phyloP scores from a whole-genome alignment of 2,329 filamentous ascomycete species.

The Emmonsia crescens region DNA sequence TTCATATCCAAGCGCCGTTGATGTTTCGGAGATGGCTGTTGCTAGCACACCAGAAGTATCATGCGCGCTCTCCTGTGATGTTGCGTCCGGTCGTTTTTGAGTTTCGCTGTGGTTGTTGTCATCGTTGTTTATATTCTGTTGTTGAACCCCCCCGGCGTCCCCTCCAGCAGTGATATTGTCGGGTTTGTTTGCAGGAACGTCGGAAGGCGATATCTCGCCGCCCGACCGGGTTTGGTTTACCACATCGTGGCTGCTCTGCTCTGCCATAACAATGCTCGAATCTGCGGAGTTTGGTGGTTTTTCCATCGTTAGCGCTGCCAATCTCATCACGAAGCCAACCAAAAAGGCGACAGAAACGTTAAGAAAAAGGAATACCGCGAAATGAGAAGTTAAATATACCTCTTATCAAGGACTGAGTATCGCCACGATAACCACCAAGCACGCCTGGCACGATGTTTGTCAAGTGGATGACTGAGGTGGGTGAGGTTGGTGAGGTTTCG shows the following conservation, averaged over 20 bases:
- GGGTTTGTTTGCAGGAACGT: conserved; percentile 53
- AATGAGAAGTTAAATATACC: conserved; percentile 20
- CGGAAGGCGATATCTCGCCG: conserved; percentile 52
- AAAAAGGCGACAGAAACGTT: conserved; percentile 9
- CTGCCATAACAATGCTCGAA: conserved; percentile 59
- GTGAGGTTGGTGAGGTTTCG: neutral
- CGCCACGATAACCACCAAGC: conserved; percentile 30
- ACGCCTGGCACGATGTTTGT: conserved; percentile 9
- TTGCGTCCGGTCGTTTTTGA: conserved; percentile 18
- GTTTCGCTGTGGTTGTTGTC: conserved; percentile 10
- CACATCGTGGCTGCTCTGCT: conserved; percentile 60
- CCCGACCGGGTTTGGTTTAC: conserved; percentile 60
- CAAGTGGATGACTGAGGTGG: conserved; percentile 3
- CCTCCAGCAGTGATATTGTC: conserved; percentile 43
- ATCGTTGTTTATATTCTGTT: conserved; percentile 21
- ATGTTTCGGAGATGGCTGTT: conserved; percentile 9
- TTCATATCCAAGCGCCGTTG: conserved; percentile 9
- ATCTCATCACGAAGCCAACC: conserved; percentile 9
- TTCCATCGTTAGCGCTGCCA: conserved; percentile 25
- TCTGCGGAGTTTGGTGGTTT: conserved; percentile 24
- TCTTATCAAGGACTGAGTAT: conserved; percentile 34
- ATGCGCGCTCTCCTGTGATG: conserved; percentile 15
- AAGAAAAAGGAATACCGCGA: conserved; percentile 13
- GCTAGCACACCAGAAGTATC: conserved; percentile 11
- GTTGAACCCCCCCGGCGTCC: conserved; percentile 33